Conservation (phyloP, 768 basidiomycete genomes). For the Russula sp. region DNA sequence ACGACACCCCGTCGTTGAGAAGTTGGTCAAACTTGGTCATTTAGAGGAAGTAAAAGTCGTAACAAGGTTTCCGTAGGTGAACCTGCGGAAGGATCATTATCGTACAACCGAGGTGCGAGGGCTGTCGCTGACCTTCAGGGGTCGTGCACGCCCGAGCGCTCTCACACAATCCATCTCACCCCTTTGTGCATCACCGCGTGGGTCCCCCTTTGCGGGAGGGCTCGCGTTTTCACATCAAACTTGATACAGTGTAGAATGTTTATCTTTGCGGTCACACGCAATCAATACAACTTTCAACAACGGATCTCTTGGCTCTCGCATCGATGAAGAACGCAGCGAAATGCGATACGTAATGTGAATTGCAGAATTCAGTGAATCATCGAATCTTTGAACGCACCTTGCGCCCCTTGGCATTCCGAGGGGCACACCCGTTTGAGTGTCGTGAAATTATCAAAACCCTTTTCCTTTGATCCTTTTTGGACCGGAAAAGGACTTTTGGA, state of each 20-base stretch:
- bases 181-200: constrained; percentile 45
- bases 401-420: constrained; percentile 71
- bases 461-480: too few species aligned
- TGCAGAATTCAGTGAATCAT: constrained; percentile 65
- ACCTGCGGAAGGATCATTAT: constrained; percentile 78
- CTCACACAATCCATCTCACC: constrained; percentile 39
- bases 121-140: constrained; percentile 27
- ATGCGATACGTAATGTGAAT: constrained; percentile 82
- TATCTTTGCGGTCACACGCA: constrained; percentile 22
- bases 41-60: constrained; percentile 56
- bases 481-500: constrained; percentile 31
- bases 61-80: constrained; percentile 82
- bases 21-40: constrained; percentile 36
- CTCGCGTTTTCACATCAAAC: too few species aligned
- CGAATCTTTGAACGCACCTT: constrained; percentile 82
- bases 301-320: constrained; percentile 46
- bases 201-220: too few species aligned
- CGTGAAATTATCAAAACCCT: constrained; percentile 49
- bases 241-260: neutral
- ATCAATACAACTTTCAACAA: constrained; percentile 50
- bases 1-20: constrained; percentile 49
- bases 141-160: constrained; percentile 34
- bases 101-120: constrained; percentile 37
- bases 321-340: constrained; percentile 47
- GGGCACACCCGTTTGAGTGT: constrained; percentile 78